Conservation (phyloP, 768 basidiomycete species). For the Termitomyces eurrhizus region DNA sequence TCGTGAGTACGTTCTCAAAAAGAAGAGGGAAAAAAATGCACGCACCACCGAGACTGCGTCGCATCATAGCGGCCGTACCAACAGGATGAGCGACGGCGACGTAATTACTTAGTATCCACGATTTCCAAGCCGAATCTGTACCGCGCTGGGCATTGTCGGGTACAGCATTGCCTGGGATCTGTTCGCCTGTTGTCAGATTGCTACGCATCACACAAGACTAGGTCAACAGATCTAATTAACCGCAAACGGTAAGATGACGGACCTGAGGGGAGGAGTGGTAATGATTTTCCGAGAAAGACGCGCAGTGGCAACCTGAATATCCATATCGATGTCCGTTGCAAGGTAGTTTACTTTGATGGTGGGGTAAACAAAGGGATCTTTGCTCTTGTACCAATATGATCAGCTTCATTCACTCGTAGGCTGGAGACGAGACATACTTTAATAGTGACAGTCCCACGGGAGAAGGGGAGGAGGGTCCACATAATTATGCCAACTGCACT, state of each 20-base stretch:
- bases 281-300: slow-evolving; percentile 33
- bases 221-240: not conserved
- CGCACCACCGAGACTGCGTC: not conserved
- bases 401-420: not conserved
- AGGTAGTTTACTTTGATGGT: slow-evolving; percentile 49
- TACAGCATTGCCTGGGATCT: slow-evolving; percentile 35
- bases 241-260: too few relatives aligned
- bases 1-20: not conserved
- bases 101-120: slow-evolving; percentile 41
- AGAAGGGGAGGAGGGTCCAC: slow-evolving; percentile 56
- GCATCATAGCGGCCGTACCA: slow-evolving; percentile 25
- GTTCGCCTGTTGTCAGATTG: slow-evolving; percentile 23
- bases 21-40: not conserved
- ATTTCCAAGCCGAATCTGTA: slow-evolving; percentile 40
- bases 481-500: slow-evolving; percentile 44
- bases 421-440: slow-evolving; percentile 24
- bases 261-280: not conserved
- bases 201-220: not conserved
- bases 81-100: slow-evolving; percentile 46
- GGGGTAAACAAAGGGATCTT: slow-evolving; percentile 45
- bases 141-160: slow-evolving; percentile 43
- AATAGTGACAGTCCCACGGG: slow-evolving; percentile 47
- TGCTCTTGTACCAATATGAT: slow-evolving; percentile 26
- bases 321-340: slow-evolving; percentile 42
- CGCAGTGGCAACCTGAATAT: slow-evolving; percentile 45